Conservation (phyloP, 2,329 filamentous ascomycete genomes). For the Sporothrix phasma region DNA sequence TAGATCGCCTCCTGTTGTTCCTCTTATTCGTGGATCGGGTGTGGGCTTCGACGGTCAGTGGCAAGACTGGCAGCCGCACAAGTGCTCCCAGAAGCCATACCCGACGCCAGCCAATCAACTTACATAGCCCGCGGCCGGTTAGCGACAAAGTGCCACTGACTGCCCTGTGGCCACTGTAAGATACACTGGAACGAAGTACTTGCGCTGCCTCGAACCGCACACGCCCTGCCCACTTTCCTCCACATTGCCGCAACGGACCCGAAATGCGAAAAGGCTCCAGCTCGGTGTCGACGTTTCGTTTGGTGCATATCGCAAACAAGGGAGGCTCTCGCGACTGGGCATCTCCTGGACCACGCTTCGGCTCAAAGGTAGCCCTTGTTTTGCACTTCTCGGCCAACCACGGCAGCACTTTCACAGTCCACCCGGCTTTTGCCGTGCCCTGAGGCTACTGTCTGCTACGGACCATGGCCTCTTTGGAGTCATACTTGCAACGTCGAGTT, state of each 20-base stretch:
- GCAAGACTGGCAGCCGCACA: not conserved
- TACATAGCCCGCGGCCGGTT: conserved; percentile 10
- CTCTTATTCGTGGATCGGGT: too few relatives aligned
- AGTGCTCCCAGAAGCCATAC: too few relatives aligned
- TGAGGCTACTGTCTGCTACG: not conserved
- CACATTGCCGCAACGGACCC: conserved; percentile 14
- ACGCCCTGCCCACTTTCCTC: conserved; percentile 10
- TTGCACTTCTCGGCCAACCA: conserved; percentile 13
- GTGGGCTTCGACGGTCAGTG: too few relatives aligned
- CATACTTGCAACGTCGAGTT: too few relatives aligned
- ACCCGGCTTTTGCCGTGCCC: conserved; percentile 8
- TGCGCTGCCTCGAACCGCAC: too few relatives aligned
- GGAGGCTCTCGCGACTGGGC: not conserved
- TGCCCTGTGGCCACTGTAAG: not conserved
- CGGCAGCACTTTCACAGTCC: conserved; percentile 14
- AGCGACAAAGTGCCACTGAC: not conserved
- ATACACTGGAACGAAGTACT: too few relatives aligned
- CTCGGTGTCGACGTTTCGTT: not conserved
- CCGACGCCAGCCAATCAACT: conserved; percentile 19
- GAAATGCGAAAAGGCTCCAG: not conserved
- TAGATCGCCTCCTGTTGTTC: too few relatives aligned
- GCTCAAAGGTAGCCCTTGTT: conserved; percentile 10
- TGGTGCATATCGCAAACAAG: not conserved
- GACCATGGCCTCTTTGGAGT: not conserved
- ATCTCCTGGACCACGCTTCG: conserved; percentile 3